Evolutionary conservation across 176 grass and related monocot genomes (phyloP).

Genomic region (Elymus sibiricus): DNA sequence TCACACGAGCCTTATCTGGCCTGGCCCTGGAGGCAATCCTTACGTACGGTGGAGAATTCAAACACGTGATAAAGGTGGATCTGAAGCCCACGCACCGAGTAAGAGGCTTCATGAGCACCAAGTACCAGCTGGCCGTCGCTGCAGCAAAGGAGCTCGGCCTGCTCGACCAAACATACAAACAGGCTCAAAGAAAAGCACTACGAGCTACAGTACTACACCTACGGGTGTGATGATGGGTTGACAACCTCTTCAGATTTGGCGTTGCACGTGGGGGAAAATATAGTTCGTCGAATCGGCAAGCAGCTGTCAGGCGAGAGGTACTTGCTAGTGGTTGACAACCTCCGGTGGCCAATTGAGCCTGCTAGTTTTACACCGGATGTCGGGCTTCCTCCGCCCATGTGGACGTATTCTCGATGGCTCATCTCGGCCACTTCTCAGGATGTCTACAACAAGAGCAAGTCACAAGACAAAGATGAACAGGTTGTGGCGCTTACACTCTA

Average conservation of each 20-base stretch:
- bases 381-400: accelerated
- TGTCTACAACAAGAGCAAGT: neutral
- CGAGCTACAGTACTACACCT: neutral
- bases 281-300: accelerated
- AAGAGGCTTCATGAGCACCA: accelerated
- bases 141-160: neutral
- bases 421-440: neutral
- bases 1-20: neutral
- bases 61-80: conserved; percentile 9
- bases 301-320: neutral
- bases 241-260: accelerated
- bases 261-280: accelerated
- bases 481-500: neutral
- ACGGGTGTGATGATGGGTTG: accelerated
- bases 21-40: accelerated
- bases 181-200: neutral
- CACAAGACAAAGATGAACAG: neutral
- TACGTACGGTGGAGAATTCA: accelerated
- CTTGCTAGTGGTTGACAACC: neutral
- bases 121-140: neutral
- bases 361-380: accelerated
- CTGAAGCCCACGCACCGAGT: neutral
- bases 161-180: neutral
- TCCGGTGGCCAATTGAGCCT: neutral
- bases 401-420: accelerated